Conservation (phyloP, 805 yeast species). For the Yamadazyma tumulicola region DNA sequence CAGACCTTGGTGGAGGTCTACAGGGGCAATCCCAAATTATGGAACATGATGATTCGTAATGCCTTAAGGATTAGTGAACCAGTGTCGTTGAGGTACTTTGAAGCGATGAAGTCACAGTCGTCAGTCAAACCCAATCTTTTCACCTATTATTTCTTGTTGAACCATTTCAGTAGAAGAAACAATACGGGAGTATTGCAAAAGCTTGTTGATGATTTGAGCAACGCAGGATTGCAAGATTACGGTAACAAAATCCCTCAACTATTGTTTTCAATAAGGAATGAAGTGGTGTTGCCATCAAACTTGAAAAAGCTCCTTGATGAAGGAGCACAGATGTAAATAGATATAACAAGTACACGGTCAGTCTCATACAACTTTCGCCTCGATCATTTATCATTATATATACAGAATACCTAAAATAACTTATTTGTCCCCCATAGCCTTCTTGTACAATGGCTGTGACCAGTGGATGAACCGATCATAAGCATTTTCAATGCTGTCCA, state of each 20-base stretch:
- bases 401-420: no score
- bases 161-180: conserved; percentile 30
- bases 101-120: conserved; percentile 25
- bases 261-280: no score
- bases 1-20: conserved; percentile 29
- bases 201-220: conserved; percentile 37
- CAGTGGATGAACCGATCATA: conserved; percentile 68
- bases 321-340: no score
- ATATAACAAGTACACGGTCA: no score
- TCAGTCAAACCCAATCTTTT: conserved; percentile 42
- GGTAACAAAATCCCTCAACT: conserved; percentile 41
- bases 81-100: conserved; percentile 41
- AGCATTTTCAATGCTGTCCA: conserved; percentile 64
- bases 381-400: no score
- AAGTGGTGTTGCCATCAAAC: no score
- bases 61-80: conserved; percentile 28
- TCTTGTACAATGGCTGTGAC: conserved; percentile 61
- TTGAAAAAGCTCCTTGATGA: no score
- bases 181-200: conserved; percentile 29
- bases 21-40: conserved; percentile 33
- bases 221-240: conserved; percentile 22
- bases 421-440: conserved; percentile 57
- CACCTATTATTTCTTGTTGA: conserved; percentile 47
- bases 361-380: no score
- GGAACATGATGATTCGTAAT: conserved; percentile 38